Base-by-base conservation (phyloP, 1,284 basidiomycete species). In the Mycosarcoma mackinlayi region DNA sequence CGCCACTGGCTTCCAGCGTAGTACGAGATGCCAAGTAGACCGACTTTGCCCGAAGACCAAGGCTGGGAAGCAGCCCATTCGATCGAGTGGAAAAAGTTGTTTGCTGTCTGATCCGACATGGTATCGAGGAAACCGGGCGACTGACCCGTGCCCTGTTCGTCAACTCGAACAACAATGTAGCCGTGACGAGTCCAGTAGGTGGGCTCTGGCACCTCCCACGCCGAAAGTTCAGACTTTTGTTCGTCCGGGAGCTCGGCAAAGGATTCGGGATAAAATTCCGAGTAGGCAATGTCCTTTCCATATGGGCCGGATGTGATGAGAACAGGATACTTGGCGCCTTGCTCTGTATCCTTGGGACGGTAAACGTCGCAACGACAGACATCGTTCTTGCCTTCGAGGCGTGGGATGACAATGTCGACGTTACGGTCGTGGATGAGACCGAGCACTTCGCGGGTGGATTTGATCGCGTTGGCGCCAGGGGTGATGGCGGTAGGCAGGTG, bases 1-100 rank as follows among this genome's bases (percentile, higher is more conserved):
- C 80, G 61, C 82, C 82, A 83, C 47, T 83, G 82, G 30, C 62
- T 71, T 2, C 77, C 80, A 21, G 74, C 79, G 33, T 78, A 83
- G 73, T 83, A 83, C 47, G 78, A 80, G 42, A 83, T 80, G 11
- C 82, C 82, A 25, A 82, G 61, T 19, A 83, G 55, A 2, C 82
- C 82, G 25, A 83, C 71, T 44, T 75, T 81, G 45, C 82, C 82
- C n/a, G 44, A 79, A 3, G 67, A 81, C 80, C 80, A 83, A 0
- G 66, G 40, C 59, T 83, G 82, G n/a, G 77, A 76, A 6, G 80
- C 73, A 0, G 74, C 78, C 82, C 82, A 83, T 56, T 83, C 82
- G 63, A 83, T 77, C 25, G 59, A 67, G 39, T 82, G 63, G 47
- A 76, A 75, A 25, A 82, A 83, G 48, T 83, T 80, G 49, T 55